Conservation (phyloP, 352 stramenopile species). For the Phytopythium aichiense region DNA sequence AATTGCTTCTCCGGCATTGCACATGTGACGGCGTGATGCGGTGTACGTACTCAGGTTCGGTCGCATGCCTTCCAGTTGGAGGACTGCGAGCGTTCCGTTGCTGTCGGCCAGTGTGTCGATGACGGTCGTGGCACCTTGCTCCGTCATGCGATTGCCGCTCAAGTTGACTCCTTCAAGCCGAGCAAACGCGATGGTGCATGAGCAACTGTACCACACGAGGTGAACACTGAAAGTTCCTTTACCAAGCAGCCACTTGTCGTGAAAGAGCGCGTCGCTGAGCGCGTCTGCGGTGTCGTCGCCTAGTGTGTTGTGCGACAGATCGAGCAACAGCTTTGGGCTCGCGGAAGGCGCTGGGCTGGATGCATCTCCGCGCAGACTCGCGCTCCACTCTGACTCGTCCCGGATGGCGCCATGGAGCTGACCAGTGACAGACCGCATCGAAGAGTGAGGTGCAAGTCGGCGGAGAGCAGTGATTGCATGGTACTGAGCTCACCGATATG, state of each 20-base stretch:
- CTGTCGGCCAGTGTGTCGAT: conserved; percentile 31
- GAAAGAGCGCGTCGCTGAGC: conserved; percentile 48
- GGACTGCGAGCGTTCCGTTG: conserved; percentile 46
- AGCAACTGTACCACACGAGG: not conserved
- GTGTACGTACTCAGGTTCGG: not conserved
- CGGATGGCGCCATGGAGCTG: conserved; percentile 50
- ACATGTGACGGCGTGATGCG: not conserved
- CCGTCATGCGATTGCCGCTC: conserved; percentile 33
- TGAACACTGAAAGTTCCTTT: not conserved
- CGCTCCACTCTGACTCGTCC: conserved; percentile 54
- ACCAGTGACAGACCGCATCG: not conserved
- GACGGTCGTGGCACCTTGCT: conserved; percentile 20
- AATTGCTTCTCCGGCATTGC: not conserved
- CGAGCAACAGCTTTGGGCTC: conserved; percentile 30
- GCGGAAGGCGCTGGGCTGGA: conserved; percentile 7
- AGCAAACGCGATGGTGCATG: not conserved
- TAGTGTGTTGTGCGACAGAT: conserved; percentile 45
- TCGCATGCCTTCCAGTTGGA: conserved; percentile 28
- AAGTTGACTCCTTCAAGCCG: conserved; percentile 36
- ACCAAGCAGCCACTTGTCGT: conserved; percentile 69
- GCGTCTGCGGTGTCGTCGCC: conserved; percentile 32
- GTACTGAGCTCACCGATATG: conserved; percentile 26
- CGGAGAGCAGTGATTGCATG: not conserved
- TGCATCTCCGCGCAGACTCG: conserved; percentile 38
- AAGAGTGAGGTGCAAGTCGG: not conserved